Conservation (phyloP, 1,139 yeast species). For the Kurtzmaniella quercitrusa region DNA sequence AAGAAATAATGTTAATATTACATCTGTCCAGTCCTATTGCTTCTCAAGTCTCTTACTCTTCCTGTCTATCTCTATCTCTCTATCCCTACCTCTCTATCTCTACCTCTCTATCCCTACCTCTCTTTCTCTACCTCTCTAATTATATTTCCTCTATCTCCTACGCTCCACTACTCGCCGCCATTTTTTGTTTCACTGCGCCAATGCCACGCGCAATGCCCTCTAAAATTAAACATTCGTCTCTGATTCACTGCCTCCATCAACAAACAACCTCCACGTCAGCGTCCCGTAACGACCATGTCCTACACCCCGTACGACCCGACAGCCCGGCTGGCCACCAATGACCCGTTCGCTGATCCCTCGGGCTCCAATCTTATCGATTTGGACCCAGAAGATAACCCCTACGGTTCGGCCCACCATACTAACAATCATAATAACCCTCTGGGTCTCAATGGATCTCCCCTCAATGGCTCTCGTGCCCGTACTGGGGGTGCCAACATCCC, state of each 20-base stretch:
- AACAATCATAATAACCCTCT: not conserved
- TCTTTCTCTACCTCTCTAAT: no score
- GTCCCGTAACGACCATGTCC: conserved; percentile 1
- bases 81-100: no score
- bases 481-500: not conserved
- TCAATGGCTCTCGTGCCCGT: not conserved
- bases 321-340: not conserved
- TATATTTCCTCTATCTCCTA: no score
- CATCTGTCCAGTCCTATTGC: no score
- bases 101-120: no score
- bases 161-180: not conserved
- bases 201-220: not conserved
- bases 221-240: not conserved
- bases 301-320: conserved; percentile 2
- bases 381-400: conserved; percentile 2
- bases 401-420: not conserved
- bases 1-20: no score
- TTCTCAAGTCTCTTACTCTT: no score
- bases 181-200: not conserved
- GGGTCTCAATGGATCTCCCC: not conserved
- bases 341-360: not conserved
- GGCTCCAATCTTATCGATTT: conserved; percentile 3
- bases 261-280: not conserved
- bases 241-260: not conserved
- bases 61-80: no score